Conservation (phyloP, 2,329 filamentous ascomycete genomes). For the Botryotinia calthae region DNA sequence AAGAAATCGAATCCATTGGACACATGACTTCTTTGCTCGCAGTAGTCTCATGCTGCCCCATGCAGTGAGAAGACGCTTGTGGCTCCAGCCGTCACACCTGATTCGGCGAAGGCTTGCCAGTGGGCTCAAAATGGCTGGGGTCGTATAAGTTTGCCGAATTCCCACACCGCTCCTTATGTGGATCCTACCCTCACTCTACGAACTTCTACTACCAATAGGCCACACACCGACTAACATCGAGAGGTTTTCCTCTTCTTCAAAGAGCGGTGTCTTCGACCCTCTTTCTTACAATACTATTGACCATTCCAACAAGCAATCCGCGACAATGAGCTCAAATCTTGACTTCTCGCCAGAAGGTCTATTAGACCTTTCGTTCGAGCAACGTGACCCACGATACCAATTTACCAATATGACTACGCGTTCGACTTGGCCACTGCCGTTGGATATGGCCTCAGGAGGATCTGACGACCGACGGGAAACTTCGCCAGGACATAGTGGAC, state of each 20-base stretch:
- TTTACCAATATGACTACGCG: slow-evolving; percentile 44
- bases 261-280: slow-evolving; percentile 39
- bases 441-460: slow-evolving; percentile 38
- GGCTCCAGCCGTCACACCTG: slow-evolving; percentile 18
- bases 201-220: slow-evolving; percentile 29
- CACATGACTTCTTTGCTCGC: slow-evolving; percentile 20
- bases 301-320: slow-evolving; percentile 36
- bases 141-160: slow-evolving; percentile 25
- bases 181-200: slow-evolving; percentile 25
- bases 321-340: slow-evolving; percentile 53
- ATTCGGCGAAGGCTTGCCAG: slow-evolving; percentile 18
- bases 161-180: slow-evolving; percentile 35
- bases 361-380: slow-evolving; percentile 60
- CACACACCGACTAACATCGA: slow-evolving; percentile 38
- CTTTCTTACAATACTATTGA: slow-evolving; percentile 48
- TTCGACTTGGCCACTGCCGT: slow-evolving; percentile 38
- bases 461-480: slow-evolving; percentile 37
- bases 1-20: slow-evolving; percentile 19
- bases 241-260: slow-evolving; percentile 36
- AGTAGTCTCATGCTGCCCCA: slow-evolving; percentile 22
- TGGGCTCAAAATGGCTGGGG: slow-evolving; percentile 25
- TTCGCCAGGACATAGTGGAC: slow-evolving; percentile 45
- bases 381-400: slow-evolving; percentile 54
- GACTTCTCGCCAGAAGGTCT: slow-evolving; percentile 63
- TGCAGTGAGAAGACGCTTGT: slow-evolving; percentile 20